Evolutionary conservation across 495 filamentous ascomycete species (phyloP).

Genomic region (Neurospora sp.): DNA sequence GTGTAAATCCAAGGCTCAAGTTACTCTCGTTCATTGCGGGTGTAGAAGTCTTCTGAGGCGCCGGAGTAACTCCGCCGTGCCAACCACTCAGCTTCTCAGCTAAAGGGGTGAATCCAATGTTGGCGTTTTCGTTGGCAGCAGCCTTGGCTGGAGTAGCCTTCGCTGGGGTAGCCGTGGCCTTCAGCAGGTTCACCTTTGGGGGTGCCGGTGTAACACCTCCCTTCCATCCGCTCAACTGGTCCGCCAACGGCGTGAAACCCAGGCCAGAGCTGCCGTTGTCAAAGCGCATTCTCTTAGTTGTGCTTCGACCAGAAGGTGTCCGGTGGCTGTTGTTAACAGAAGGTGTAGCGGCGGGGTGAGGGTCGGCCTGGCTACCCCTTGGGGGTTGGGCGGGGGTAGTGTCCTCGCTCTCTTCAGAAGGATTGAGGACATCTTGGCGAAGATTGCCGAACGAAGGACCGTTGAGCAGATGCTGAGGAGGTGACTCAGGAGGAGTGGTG

Average conservation of each 20-base stretch:
- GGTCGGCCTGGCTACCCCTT: neutral
- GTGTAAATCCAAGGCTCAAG: conserved; percentile 43
- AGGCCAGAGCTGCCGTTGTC: neutral
- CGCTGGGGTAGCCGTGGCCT: neutral
- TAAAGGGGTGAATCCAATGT: neutral
- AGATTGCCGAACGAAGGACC: neutral
- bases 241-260: neutral
- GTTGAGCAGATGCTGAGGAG: neutral
- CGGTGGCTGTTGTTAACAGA: neutral
- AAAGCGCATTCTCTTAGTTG: conserved; percentile 10
- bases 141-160: neutral
- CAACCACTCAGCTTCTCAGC: neutral
- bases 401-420: neutral
- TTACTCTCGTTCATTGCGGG: neutral
- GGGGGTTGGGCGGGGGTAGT: neutral
- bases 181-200: neutral
- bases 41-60: neutral
- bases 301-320: conserved; percentile 11
- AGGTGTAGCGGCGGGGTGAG: neutral
- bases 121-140: neutral
- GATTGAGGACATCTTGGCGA: neutral
- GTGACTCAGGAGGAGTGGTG: neutral
- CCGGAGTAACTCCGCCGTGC: neutral
- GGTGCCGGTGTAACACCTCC: conserved; percentile 1
- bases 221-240: conserved; percentile 1